Percentiles rank a stretch among this genome's conserved stretches.
These are phyloP conservation scores for Gloeostereum incarnatum DNA, from an alignment of 768 basidiomycete genomes.

Conservation along the genomic window DNA sequence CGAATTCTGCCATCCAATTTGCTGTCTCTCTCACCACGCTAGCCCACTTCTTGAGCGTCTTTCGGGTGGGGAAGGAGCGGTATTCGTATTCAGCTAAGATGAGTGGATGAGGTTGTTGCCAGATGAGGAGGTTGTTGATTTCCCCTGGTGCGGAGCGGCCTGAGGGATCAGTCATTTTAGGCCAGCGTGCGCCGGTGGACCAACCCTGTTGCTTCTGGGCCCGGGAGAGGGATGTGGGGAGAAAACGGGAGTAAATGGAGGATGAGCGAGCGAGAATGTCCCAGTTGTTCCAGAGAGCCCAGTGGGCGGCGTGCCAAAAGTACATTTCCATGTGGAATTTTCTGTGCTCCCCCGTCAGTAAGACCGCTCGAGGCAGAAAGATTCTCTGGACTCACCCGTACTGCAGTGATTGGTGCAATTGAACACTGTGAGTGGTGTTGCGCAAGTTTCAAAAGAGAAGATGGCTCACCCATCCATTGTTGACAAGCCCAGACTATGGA, in stretches of 20 bases:
- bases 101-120: constrained; percentile 54
- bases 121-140: constrained; percentile 55
- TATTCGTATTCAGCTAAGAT: constrained; percentile 51
- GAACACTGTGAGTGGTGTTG: neutral
- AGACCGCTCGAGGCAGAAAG: neutral
- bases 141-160: constrained; percentile 50
- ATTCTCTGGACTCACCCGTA: constrained; percentile 22
- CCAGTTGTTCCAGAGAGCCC: constrained; percentile 56
- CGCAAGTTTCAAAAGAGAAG: no score
- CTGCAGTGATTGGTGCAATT: constrained; percentile 11
- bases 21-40: constrained; percentile 42
- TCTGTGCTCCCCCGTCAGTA: constrained; percentile 17
- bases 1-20: constrained; percentile 52
- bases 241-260: constrained; percentile 36
- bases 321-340: constrained; percentile 59
- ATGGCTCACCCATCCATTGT: constrained; percentile 43
- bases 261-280: constrained; percentile 38
- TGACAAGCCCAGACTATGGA: constrained; percentile 43
- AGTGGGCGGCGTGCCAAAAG: constrained; percentile 52
- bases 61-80: constrained; percentile 28
- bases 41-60: constrained; percentile 39
- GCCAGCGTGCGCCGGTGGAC: constrained; percentile 48
- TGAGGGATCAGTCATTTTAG: constrained; percentile 54
- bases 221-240: constrained; percentile 31
- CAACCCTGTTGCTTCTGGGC: constrained; percentile 46